Evolutionary conservation across 192 early-diverging fungal genomes (phyloP).

Genomic region (Coemansia sp.): DNA sequence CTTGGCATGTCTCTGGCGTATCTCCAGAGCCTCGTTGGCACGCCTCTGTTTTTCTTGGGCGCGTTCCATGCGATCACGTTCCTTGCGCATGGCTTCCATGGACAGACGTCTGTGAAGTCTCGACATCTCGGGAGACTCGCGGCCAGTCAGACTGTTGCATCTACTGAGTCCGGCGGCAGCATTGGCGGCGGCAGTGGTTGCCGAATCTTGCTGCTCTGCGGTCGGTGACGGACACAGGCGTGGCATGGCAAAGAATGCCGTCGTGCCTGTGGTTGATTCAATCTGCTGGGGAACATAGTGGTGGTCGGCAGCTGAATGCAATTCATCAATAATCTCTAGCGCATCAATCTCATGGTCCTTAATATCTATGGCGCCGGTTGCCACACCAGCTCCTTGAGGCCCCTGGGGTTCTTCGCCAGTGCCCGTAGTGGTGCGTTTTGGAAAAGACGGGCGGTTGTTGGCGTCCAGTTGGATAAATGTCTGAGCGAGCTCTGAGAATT

Average conservation of each 20-base stretch:
- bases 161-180: background rate
- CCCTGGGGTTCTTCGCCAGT: too few species aligned
- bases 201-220: background rate
- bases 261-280: background rate
- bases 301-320: constrained; percentile 30
- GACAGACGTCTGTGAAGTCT: constrained; percentile 45
- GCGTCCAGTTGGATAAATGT: constrained; percentile 77
- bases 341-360: constrained; percentile 31
- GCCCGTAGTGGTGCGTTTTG: constrained; percentile 5
- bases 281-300: constrained; percentile 3
- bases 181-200: too few species aligned
- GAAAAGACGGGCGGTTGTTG: constrained; percentile 3
- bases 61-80: constrained; percentile 37
- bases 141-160: background rate
- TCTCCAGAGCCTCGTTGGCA: constrained; percentile 7
- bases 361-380: background rate
- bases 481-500: constrained; percentile 75
- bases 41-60: constrained; percentile 27
- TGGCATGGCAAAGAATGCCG: constrained; percentile 30
- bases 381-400: background rate
- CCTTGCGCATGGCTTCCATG: constrained; percentile 42
- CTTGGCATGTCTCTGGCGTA: constrained; percentile 5
- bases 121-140: constrained; percentile 12
- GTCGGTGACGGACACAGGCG: constrained; percentile 24
- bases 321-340: constrained; percentile 38